These are phyloP conservation scores for Colletotrichum chlorophyti DNA, from an alignment of 2,329 filamentous ascomycete species.

Conservation along the genomic window DNA sequence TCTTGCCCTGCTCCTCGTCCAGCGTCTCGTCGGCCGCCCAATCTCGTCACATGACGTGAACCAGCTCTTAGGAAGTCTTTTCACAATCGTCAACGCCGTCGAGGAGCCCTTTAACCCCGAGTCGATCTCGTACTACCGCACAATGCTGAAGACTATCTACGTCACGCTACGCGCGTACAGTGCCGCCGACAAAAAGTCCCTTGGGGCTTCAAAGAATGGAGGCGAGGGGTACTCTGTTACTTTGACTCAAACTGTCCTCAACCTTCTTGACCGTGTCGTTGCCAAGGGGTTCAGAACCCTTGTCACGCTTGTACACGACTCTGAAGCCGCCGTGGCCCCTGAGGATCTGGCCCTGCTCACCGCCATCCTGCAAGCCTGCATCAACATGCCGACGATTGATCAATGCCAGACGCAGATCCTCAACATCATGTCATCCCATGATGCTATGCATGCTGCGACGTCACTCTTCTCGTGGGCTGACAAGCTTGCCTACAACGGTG, in stretches of 20 bases:
- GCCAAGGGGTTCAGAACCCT: slow-evolving; percentile 83
- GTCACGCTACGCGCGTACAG: slow-evolving; percentile 76
- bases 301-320: slow-evolving; percentile 82
- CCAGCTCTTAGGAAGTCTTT: slow-evolving; percentile 57
- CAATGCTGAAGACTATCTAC: slow-evolving; percentile 83
- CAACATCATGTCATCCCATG: slow-evolving; percentile 72
- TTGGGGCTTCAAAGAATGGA: slow-evolving; percentile 23
- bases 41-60: slow-evolving; percentile 58
- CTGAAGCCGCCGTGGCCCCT: slow-evolving; percentile 68
- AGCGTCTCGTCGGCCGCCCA: slow-evolving; percentile 72
- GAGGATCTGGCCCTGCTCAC: slow-evolving; percentile 88
- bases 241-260: slow-evolving; percentile 71
- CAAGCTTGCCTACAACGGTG: slow-evolving; percentile 75
- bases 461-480: slow-evolving; percentile 96
- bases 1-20: slow-evolving; percentile 81
- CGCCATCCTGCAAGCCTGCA: slow-evolving; percentile 83
- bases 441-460: slow-evolving; percentile 80
- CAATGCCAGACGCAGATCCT: slow-evolving; percentile 75
- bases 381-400: slow-evolving; percentile 79
- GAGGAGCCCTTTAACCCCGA: slow-evolving; percentile 60
- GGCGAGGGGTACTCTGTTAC: slow-evolving; percentile 47
- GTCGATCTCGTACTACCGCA: slow-evolving; percentile 77
- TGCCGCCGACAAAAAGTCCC: slow-evolving; percentile 38
- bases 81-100: slow-evolving; percentile 59
- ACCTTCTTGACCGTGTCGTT: slow-evolving; percentile 81